A percentile compares a stretch with the other conserved stretches of the same genome.
These are phyloP conservation scores for Rhizopogon vinicolor DNA, from an alignment of 768 basidiomycete genomes.

Conservation along the genomic window DNA sequence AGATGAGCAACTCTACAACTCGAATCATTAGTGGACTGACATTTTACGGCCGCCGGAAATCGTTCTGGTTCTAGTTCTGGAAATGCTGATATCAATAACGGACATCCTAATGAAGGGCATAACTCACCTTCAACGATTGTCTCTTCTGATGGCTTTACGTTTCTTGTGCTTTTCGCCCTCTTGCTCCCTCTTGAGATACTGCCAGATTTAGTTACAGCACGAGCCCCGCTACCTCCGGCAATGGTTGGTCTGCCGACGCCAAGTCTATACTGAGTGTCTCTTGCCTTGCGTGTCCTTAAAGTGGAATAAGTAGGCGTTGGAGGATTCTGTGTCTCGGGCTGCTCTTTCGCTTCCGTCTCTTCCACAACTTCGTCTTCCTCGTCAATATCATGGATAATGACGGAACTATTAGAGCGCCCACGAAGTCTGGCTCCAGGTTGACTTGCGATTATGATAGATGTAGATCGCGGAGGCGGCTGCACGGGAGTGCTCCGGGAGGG, in stretches of 20 bases:
- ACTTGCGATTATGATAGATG: conserved; percentile 29
- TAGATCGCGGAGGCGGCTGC: conserved; percentile 20
- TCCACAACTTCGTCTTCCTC: conserved; percentile 35
- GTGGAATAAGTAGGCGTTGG: conserved; percentile 21
- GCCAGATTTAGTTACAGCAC: conserved; percentile 56
- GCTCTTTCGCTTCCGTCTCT: conserved; percentile 17
- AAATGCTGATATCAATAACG: conserved; percentile 8
- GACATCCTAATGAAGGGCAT: not conserved
- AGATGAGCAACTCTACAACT: not conserved
- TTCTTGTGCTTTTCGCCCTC: conserved; percentile 46
- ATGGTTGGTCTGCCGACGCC: conserved; percentile 68
- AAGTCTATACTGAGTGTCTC: conserved; percentile 62
- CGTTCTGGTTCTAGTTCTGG: conserved; percentile 19
- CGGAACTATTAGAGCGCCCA: conserved; percentile 28
- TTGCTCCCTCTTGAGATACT: conserved; percentile 43
- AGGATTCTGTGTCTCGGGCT: conserved; percentile 10
- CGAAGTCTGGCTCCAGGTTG: conserved; percentile 22
- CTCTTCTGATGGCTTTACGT: conserved; percentile 45
- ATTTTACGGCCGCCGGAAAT: too few species aligned
- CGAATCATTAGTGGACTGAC: not conserved
- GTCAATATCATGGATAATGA: conserved; percentile 37
- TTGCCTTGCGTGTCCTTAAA: conserved; percentile 62
- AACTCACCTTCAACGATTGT: conserved; percentile 52
- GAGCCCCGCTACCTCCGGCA: conserved; percentile 64
- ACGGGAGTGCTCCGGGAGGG: conserved; percentile 15